Percentiles rank a stretch among this genome's conserved stretches.
Evolutionary conservation across 2,329 filamentous ascomycete genomes (phyloP).

Genomic region (Curvularia eragrostidis): DNA sequence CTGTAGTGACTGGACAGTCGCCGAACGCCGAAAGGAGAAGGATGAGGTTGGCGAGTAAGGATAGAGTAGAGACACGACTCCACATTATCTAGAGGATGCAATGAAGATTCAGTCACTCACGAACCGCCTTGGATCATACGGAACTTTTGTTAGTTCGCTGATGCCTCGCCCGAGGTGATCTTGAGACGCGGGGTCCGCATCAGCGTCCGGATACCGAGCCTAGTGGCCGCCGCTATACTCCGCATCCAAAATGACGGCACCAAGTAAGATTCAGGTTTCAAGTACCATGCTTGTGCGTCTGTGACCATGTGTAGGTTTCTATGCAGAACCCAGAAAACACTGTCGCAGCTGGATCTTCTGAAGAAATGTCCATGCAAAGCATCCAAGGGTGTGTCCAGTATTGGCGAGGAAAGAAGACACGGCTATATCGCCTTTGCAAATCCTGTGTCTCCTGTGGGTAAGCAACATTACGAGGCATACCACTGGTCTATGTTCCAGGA

Average conservation of each 20-base stretch:
- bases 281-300: background rate
- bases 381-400: background rate
- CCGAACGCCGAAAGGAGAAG: background rate
- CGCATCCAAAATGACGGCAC: background rate
- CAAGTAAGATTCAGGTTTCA: background rate
- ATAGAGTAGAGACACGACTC: background rate
- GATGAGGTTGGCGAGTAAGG: background rate
- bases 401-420: background rate
- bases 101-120: background rate
- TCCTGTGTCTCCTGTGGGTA: background rate
- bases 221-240: background rate
- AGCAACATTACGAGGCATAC: background rate
- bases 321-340: background rate
- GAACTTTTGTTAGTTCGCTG: background rate
- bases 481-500: background rate
- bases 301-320: constrained; percentile 1
- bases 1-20: background rate
- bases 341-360: background rate
- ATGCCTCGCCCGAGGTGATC: background rate
- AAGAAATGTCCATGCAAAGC: background rate
- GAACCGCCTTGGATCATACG: background rate
- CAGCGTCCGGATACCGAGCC: background rate
- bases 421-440: background rate
- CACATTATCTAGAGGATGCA: background rate
- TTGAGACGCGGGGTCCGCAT: background rate